Evolutionary conservation across 257 asterid genomes (phyloP).

Genomic region (Perilla frutescens): DNA sequence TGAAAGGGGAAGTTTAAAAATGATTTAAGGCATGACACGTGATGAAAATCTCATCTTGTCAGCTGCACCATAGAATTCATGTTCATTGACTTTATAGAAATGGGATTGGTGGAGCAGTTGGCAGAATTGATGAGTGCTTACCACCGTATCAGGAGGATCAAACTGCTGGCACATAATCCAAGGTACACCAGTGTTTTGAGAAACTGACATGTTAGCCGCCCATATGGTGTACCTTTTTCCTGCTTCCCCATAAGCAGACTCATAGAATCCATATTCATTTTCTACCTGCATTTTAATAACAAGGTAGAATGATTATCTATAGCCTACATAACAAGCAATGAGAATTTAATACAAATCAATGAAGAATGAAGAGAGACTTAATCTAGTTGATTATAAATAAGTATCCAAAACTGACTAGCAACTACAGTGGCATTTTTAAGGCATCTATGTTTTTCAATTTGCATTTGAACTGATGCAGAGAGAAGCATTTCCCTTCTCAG

Average conservation of each 20-base stretch:
- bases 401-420: slow-evolving; percentile 11
- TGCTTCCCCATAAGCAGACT: slow-evolving; percentile 83
- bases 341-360: slow-evolving; percentile 16
- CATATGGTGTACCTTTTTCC: slow-evolving; percentile 83
- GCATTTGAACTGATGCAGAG: slow-evolving; percentile 15
- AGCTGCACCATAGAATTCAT: neutral
- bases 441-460: slow-evolving; percentile 3
- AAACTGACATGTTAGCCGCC: slow-evolving; percentile 90
- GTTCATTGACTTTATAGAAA: slow-evolving; percentile 12
- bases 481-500: slow-evolving; percentile 22
- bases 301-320: slow-evolving; percentile 4
- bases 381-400: neutral
- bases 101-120: neutral
- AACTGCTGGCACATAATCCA: slow-evolving; percentile 97
- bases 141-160: slow-evolving; percentile 84
- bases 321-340: slow-evolving; percentile 25
- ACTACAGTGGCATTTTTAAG: slow-evolving; percentile 9
- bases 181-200: slow-evolving; percentile 88
- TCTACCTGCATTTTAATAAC: slow-evolving; percentile 66
- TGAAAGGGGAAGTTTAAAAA: too few species aligned
- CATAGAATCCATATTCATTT: slow-evolving; percentile 89
- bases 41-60: too few species aligned
- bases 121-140: slow-evolving; percentile 43
- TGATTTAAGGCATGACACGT: too few species aligned
- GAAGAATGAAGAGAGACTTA: slow-evolving; percentile 10